phyloP scores from a whole-genome alignment of 129 eudicot genomes.

The Lonicera japonica region DNA sequence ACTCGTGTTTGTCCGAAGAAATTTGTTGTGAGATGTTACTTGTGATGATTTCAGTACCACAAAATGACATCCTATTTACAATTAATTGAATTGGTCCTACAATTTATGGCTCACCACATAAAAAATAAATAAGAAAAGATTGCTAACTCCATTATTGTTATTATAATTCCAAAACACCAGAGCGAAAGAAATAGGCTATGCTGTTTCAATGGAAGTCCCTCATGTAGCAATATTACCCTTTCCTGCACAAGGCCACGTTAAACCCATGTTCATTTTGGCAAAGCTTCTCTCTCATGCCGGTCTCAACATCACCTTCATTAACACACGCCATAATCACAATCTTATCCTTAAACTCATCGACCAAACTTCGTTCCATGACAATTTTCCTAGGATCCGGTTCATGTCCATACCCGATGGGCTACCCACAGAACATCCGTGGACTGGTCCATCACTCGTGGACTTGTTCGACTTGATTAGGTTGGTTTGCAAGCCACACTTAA shows the following conservation, averaged over 20 bases:
- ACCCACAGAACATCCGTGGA: constrained; percentile 27
- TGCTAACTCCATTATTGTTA: too few relatives aligned
- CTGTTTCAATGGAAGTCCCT: constrained; percentile 16
- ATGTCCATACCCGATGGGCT: constrained; percentile 26
- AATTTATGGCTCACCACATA: too few relatives aligned
- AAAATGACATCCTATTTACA: too few relatives aligned
- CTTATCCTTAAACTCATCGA: constrained; percentile 12
- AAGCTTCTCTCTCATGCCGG: constrained; percentile 24
- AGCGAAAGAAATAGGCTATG: too few relatives aligned
- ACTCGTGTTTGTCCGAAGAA: too few relatives aligned
- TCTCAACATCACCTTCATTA: constrained; percentile 19
- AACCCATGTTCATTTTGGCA: constrained; percentile 31
- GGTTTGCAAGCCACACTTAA: constrained; percentile 9
- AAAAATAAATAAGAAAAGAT: too few relatives aligned
- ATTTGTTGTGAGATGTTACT: too few relatives aligned
- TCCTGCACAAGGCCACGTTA: constrained; percentile 35
- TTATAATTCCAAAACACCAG: too few relatives aligned
- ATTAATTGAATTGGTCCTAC: too few relatives aligned
- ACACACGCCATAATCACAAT: constrained; percentile 22
- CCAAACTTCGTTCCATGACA: neutral
- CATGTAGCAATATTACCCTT: constrained; percentile 27
- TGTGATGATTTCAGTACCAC: too few relatives aligned
- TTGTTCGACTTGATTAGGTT: constrained; percentile 3
- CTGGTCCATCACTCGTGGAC: constrained; percentile 4
- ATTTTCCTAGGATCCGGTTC: constrained; percentile 11